These are phyloP conservation scores for Trichocladium antarcticum DNA, from an alignment of 495 filamentous ascomycete species.

Conservation along the genomic window DNA sequence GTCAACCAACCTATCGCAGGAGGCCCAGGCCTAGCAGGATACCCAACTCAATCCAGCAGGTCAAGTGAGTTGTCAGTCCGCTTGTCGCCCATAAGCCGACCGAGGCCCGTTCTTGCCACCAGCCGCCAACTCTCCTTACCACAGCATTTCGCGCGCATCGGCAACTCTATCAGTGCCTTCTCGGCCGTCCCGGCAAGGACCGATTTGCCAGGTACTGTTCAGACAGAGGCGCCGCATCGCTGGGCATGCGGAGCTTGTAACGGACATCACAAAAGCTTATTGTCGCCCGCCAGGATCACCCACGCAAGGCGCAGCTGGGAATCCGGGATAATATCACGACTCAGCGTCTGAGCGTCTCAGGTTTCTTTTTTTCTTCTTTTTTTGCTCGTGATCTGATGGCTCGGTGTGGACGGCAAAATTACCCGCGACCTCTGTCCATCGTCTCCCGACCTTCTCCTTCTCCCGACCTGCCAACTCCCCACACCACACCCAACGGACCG, in stretches of 20 bases:
- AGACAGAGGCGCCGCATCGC: slow-evolving; percentile 19
- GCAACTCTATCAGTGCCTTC: background rate
- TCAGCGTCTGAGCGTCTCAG: no score
- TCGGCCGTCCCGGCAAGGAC: background rate
- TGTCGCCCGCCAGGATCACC: slow-evolving; percentile 7
- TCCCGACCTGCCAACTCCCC: background rate
- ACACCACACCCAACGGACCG: background rate
- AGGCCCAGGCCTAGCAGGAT: slow-evolving; percentile 18
- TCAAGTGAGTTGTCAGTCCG: slow-evolving; percentile 3
- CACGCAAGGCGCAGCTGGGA: slow-evolving; percentile 7
- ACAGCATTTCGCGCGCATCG: slow-evolving; percentile 4
- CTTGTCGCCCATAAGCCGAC: slow-evolving; percentile 16
- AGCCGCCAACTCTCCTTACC: slow-evolving; percentile 9
- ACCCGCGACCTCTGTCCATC: slow-evolving; percentile 12
- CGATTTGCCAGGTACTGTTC: background rate
- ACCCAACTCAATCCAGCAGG: slow-evolving; percentile 18
- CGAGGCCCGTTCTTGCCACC: slow-evolving; percentile 10
- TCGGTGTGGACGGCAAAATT: slow-evolving; percentile 9
- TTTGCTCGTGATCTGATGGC: slow-evolving; percentile 21
- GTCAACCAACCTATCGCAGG: slow-evolving; percentile 17
- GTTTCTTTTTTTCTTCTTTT: background rate
- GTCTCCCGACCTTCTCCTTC: background rate
- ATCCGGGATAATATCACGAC: slow-evolving; percentile 17
- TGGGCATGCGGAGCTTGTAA: slow-evolving; percentile 28
- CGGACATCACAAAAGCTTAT: slow-evolving; percentile 16